Evolutionary conservation across 352 stramenopile species (phyloP), one percentile per base, ranked within the genome.

Genomic region (Phytophthora niederhauseri): DNA sequence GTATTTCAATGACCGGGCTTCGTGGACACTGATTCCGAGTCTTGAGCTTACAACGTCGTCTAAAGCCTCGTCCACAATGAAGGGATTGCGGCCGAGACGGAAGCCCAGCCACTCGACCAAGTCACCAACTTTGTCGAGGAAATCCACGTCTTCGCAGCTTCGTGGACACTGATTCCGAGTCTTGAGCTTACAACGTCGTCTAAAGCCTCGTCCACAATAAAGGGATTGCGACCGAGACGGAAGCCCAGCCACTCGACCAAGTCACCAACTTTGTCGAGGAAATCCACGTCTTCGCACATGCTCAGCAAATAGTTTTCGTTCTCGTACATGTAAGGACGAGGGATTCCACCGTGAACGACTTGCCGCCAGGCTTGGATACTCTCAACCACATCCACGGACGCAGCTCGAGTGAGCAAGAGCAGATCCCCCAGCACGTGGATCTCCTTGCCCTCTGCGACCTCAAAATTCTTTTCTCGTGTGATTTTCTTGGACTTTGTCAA

Each of bases 361-460:
- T 60, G 19, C 6, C 83, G 64, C 83, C 81, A 91, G 0, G 52
- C 45, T 8, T 78, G 51, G 11, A 91, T 68, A 54, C 66, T 74
- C 49, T 89, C 81, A 4, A 91, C 77, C 0, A 91, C 83, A 52
- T 81, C 80, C 49, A 90, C 79, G 0, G 83, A 90, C 61, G 81
- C 77, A 12, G 73, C 73, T 19, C 83, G 83, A 46, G 78, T 61
- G 5, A 89, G 38, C 14, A 91, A 61, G 17, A 91, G 62, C 62
- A 79, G 73, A 59, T 91, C 83, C 2, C 83, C 83, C 3, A 91
- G 41, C 7, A 89, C 62, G 4, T 88, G 70, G 20, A 91, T 77
- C 57, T 87, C 75, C n/a, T 85, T 84, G 11, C 75, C 73, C 51
- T 65, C 62, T 15, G 66, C 62, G 52, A 84, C 46, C 6, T 60